phyloP scores from a whole-genome alignment of 805 yeast species.

The Yarrowia porcina region DNA sequence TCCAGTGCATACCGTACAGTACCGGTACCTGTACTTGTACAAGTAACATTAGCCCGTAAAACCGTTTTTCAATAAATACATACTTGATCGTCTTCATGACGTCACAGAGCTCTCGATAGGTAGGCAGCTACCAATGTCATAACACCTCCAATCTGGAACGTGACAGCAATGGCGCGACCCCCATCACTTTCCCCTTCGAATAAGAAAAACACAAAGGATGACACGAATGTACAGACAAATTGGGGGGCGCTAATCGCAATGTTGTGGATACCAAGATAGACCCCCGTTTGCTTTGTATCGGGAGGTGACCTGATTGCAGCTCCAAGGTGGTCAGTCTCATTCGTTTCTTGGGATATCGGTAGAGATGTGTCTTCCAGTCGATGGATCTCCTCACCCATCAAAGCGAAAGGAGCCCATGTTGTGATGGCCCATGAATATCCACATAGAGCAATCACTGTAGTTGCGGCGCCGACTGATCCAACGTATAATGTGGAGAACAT shows the following conservation, averaged over 20 bases:
- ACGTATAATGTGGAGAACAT: slow-evolving; percentile 49
- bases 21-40: not conserved
- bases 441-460: slow-evolving; percentile 49
- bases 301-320: not conserved
- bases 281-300: slow-evolving; percentile 35
- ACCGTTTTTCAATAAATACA: too few species aligned
- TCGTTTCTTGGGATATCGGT: not conserved
- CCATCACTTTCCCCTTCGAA: slow-evolving; percentile 34
- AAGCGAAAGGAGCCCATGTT: slow-evolving; percentile 65
- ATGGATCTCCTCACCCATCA: slow-evolving; percentile 49
- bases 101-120: not conserved
- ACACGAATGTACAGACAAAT: slow-evolving; percentile 41
- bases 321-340: not conserved
- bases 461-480: slow-evolving; percentile 44
- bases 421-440: slow-evolving; percentile 69
- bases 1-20: too few species aligned
- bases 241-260: slow-evolving; percentile 43
- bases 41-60: not conserved
- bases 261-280: slow-evolving; percentile 42
- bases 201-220: slow-evolving; percentile 39
- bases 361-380: not conserved
- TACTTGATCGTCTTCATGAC: not conserved
- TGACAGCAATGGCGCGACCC: slow-evolving; percentile 40
- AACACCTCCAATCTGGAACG: slow-evolving; percentile 41
- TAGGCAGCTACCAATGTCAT: slow-evolving; percentile 39